phyloP scores from a whole-genome alignment of 1,139 yeast genomes.

The Candida tetrigidarum region DNA sequence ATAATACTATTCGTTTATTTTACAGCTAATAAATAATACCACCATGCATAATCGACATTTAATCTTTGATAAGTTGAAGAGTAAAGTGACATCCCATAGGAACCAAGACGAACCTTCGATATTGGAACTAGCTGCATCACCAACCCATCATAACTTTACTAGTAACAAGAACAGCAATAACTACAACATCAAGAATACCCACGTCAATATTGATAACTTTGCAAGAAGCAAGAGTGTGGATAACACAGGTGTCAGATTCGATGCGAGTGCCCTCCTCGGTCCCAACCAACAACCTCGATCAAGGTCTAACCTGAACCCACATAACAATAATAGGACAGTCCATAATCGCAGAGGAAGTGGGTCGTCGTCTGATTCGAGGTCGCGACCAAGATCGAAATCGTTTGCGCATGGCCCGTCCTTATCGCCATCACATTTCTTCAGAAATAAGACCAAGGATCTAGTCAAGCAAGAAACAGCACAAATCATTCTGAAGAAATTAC shows the following conservation, averaged over 20 bases:
- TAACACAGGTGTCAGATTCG: conserved; percentile 2
- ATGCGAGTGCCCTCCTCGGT: background rate
- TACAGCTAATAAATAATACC: background rate
- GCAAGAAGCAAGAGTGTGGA: conserved; percentile 10
- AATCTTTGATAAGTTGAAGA: conserved; percentile 24
- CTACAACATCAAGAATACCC: background rate
- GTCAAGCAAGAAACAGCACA: conserved; percentile 44
- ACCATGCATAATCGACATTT: conserved; percentile 12
- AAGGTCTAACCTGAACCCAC: conserved; percentile 3
- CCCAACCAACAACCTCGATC: conserved; percentile 3
- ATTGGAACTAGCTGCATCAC: conserved; percentile 17
- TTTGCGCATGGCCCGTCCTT: conserved; percentile 9
- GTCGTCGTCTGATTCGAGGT: conserved; percentile 11
- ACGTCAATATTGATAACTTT: background rate
- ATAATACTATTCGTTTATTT: too few species aligned
- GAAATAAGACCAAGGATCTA: conserved; percentile 38
- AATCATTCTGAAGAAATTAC: conserved; percentile 41
- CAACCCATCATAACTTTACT: conserved; percentile 1
- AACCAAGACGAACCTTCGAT: conserved; percentile 21
- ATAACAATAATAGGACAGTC: conserved; percentile 13
- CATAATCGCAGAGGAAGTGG: background rate
- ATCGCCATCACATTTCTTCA: conserved; percentile 15
- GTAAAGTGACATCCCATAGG: conserved; percentile 22
- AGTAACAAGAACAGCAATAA: background rate
- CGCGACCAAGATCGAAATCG: conserved; percentile 13